phyloP scores from a whole-genome alignment of 169 alveolate species.

The Cryptosporidium felis region DNA sequence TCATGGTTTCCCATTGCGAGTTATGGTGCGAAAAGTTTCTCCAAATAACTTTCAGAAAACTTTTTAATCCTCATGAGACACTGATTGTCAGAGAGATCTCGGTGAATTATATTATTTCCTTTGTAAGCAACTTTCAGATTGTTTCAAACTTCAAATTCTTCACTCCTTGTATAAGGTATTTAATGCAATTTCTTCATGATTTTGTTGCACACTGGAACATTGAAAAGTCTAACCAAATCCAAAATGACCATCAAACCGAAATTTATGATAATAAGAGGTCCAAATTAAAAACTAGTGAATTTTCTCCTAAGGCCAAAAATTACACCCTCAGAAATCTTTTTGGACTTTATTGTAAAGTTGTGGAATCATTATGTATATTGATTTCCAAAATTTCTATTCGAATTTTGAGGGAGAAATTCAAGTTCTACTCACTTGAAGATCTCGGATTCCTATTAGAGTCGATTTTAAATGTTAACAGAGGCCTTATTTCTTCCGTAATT shows the following conservation, averaged over 20 bases:
- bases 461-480: slow-evolving; percentile 6
- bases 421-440: not conserved
- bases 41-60: slow-evolving; percentile 20
- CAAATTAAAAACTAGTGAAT: not conserved
- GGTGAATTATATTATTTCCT: slow-evolving; percentile 44
- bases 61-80: slow-evolving; percentile 61
- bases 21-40: slow-evolving; percentile 53
- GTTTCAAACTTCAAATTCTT: slow-evolving; percentile 35
- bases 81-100: slow-evolving; percentile 32
- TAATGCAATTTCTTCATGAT: slow-evolving; percentile 51
- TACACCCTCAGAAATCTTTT: slow-evolving; percentile 16
- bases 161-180: slow-evolving; percentile 38
- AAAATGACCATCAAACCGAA: not conserved
- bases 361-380: slow-evolving; percentile 1
- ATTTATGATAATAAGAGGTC: not conserved
- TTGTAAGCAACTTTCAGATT: not conserved
- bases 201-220: slow-evolving; percentile 66
- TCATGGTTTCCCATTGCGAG: not conserved
- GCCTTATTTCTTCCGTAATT: slow-evolving; percentile 28
- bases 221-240: not conserved
- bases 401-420: not conserved
- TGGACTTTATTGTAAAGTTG: slow-evolving; percentile 45
- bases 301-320: not conserved
- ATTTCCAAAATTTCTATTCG: not conserved
- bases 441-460: slow-evolving; percentile 1